phyloP scores from a whole-genome alignment of 1,139 yeast genomes.

The Candida sp. region DNA sequence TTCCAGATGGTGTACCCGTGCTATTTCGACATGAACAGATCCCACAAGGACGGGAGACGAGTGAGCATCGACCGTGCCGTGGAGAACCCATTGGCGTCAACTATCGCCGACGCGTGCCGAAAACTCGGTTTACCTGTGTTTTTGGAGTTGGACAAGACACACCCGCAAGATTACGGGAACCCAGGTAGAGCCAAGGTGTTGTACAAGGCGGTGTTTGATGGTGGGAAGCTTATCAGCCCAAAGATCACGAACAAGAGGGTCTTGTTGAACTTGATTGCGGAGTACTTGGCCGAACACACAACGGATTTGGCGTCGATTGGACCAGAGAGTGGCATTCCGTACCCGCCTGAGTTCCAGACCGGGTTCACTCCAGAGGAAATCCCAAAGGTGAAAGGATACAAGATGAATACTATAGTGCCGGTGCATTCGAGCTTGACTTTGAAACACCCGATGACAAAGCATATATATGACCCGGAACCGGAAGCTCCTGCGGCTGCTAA shows the following conservation, averaged over 20 bases:
- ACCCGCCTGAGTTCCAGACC: constrained; percentile 62
- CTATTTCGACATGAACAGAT: constrained; percentile 81
- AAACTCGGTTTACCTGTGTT: constrained; percentile 55
- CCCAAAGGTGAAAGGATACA: constrained; percentile 83
- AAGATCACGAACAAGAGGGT: constrained; percentile 66
- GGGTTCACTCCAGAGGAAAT: constrained; percentile 60
- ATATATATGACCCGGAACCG: constrained; percentile 62
- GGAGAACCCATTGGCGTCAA: constrained; percentile 84
- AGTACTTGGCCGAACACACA: constrained; percentile 68
- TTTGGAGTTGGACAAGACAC: constrained; percentile 81
- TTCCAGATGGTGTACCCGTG: constrained; percentile 89
- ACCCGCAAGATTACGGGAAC: constrained; percentile 97
- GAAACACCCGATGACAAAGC: constrained; percentile 85
- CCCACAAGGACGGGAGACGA: constrained; percentile 85
- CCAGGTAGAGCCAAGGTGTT: constrained; percentile 91
- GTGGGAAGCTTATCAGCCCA: constrained; percentile 43
- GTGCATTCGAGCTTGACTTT: constrained; percentile 77
- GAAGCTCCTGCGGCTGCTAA: constrained; percentile 39
- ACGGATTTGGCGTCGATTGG: constrained; percentile 70
- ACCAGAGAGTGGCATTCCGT: constrained; percentile 54
- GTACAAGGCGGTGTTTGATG: constrained; percentile 49
- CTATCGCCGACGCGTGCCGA: constrained; percentile 69
- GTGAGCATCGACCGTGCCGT: constrained; percentile 72
- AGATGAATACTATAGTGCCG: constrained; percentile 87
- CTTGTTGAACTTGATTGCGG: constrained; percentile 62